Conservation (phyloP, 192 early-diverging fungal genomes). For the Borealophlyctis nickersoniae region DNA sequence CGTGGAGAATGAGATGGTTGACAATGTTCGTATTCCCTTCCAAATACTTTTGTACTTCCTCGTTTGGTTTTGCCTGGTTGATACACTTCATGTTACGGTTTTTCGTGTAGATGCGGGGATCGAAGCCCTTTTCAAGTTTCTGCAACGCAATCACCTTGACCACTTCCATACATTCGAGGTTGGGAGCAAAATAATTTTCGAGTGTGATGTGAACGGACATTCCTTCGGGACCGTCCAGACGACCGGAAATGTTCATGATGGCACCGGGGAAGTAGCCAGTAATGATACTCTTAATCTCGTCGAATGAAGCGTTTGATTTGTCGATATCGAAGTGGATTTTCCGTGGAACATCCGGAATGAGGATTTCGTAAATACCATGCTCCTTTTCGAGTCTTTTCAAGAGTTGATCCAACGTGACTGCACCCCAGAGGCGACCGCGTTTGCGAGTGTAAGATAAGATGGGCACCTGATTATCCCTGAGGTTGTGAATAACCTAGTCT, state of each 20-base stretch:
- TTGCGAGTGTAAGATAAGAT: slow-evolving; percentile 14
- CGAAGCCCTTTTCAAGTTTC: slow-evolving; percentile 15
- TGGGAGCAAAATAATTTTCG: slow-evolving; percentile 16
- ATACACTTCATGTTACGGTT: slow-evolving; percentile 21
- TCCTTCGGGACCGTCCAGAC: slow-evolving; percentile 3
- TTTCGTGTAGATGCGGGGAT: slow-evolving; percentile 8
- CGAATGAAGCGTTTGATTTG: background rate
- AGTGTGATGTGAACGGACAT: slow-evolving; percentile 15
- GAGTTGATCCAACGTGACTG: slow-evolving; percentile 5
- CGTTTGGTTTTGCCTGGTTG: slow-evolving; percentile 9
- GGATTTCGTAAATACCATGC: slow-evolving; percentile 7
- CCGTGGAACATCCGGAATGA: background rate
- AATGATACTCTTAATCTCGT: slow-evolving; percentile 10
- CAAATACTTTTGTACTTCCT: slow-evolving; percentile 4
- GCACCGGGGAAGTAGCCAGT: slow-evolving; percentile 9
- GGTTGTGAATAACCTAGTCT: background rate
- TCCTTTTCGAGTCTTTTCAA: background rate
- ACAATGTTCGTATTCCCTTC: background rate
- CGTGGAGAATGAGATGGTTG: slow-evolving; percentile 4
- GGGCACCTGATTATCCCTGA: background rate
- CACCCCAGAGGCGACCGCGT: slow-evolving; percentile 4
- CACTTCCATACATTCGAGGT: background rate
- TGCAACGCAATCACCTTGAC: background rate
- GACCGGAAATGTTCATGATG: slow-evolving; percentile 12
- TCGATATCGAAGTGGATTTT: slow-evolving; percentile 26